Evolutionary conservation across 164 flowering plant genomes (phyloP).

Genomic region (Buxus sempervirens): DNA sequence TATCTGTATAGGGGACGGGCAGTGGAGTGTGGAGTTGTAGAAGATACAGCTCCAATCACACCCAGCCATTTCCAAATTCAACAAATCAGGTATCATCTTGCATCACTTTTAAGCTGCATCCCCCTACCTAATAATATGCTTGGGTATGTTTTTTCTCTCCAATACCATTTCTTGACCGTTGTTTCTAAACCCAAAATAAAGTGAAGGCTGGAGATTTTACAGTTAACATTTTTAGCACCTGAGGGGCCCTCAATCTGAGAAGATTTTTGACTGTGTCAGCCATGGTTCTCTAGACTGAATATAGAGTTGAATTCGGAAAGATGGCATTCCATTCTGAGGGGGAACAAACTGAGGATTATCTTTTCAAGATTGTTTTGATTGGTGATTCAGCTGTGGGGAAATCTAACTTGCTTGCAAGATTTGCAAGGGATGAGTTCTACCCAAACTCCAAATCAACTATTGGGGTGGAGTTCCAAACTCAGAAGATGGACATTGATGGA

Average conservation of each 20-base stretch:
- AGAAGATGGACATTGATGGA: slow-evolving; percentile 36
- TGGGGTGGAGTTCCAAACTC: slow-evolving; percentile 42
- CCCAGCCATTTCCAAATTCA: not conserved
- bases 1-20: not conserved
- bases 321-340: slow-evolving; percentile 14
- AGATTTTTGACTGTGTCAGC: not conserved
- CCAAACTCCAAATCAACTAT: slow-evolving; percentile 38
- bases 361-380: slow-evolving; percentile 39
- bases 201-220: not conserved
- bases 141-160: not conserved
- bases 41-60: not conserved
- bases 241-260: not conserved
- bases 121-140: not conserved
- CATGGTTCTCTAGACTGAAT: not conserved
- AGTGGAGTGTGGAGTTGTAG: not conserved
- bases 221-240: not conserved
- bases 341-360: slow-evolving; percentile 32
- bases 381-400: slow-evolving; percentile 41
- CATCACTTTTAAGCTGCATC: not conserved
- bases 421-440: slow-evolving; percentile 38
- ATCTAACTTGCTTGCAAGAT: slow-evolving; percentile 36
- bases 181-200: not conserved
- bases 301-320: not conserved
- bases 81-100: not conserved
- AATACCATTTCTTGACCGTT: not conserved